phyloP scores from a whole-genome alignment of 345 rosid genomes.

The Rubroshorea leprosula region DNA sequence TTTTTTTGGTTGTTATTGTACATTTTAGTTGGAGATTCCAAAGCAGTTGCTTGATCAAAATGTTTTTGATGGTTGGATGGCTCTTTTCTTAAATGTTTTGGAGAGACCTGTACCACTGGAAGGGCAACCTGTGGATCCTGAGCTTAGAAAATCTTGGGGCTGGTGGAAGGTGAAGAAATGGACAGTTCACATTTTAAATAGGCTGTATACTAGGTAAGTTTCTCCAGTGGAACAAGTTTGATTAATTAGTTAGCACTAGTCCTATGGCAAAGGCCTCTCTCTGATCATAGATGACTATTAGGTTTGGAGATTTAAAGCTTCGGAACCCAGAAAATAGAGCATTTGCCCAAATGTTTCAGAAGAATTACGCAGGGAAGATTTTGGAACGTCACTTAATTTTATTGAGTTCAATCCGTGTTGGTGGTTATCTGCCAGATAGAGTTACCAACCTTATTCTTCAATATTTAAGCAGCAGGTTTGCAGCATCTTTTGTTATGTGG shows the following conservation, averaged over 20 bases:
- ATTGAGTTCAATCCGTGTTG: slow-evolving; percentile 71
- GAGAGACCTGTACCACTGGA: slow-evolving; percentile 95
- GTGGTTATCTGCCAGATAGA: slow-evolving; percentile 96
- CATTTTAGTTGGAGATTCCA: no score
- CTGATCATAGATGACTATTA: slow-evolving; percentile 18
- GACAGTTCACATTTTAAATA: slow-evolving; percentile 92
- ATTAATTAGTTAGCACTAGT: not conserved
- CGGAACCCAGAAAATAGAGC: slow-evolving; percentile 79
- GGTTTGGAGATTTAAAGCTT: slow-evolving; percentile 95
- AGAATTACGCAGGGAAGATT: slow-evolving; percentile 84
- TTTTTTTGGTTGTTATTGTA: no score
- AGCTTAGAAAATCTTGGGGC: slow-evolving; percentile 93
- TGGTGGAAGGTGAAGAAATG: slow-evolving; percentile 99
- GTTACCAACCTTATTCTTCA: slow-evolving; percentile 93
- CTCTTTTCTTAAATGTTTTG: slow-evolving; percentile 75
- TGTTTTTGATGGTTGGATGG: slow-evolving; percentile 92
- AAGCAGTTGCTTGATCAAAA: slow-evolving; percentile 71
- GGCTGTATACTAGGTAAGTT: slow-evolving; percentile 80
- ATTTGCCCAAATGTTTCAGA: slow-evolving; percentile 89
- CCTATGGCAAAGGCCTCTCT: not conserved
- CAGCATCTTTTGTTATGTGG: not conserved
- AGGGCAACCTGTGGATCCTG: slow-evolving; percentile 88
- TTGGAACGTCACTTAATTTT: slow-evolving; percentile 85
- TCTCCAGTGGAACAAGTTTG: not conserved
- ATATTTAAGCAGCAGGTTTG: slow-evolving; percentile 89